Percentiles rank a stretch among this genome's conserved stretches.
Evolutionary conservation across 257 asterid genomes (phyloP).

Genomic region (Henckelia pumila): DNA sequence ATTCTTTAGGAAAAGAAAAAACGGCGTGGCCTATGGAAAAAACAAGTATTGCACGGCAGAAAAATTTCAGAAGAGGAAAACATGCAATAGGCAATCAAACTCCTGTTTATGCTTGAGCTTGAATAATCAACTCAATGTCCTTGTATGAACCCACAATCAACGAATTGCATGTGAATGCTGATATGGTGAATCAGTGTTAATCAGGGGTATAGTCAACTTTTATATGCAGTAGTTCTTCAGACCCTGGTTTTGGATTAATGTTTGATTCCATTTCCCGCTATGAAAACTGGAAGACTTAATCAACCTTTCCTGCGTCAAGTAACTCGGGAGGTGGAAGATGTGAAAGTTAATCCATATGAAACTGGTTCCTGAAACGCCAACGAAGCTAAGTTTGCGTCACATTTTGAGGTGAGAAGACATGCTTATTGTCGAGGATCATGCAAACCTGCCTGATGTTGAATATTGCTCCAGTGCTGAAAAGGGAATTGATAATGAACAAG

Average conservation of each 20-base stretch:
- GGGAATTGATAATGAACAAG: constrained; percentile 37
- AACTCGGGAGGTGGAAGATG: constrained; percentile 40
- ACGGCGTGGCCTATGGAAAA: too few relatives aligned
- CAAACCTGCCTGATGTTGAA: constrained; percentile 32
- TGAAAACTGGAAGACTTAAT: constrained; percentile 64
- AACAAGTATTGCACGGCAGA: too few relatives aligned
- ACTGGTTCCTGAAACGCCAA: constrained; percentile 31
- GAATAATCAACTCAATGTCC: background rate
- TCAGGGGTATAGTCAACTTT: constrained; percentile 13
- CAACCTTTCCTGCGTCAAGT: constrained; percentile 47
- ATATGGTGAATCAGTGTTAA: background rate
- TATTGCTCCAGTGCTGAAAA: constrained; percentile 34
- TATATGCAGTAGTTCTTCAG: constrained; percentile 14
- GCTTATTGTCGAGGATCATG: constrained; percentile 34
- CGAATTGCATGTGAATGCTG: constrained; percentile 4
- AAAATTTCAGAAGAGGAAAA: too few relatives aligned
- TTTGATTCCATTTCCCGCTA: constrained; percentile 20
- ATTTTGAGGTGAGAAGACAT: constrained; percentile 33
- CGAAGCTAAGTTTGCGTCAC: constrained; percentile 30
- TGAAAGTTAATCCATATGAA: constrained; percentile 29
- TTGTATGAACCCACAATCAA: background rate
- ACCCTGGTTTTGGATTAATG: constrained; percentile 17
- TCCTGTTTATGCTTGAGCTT: background rate
- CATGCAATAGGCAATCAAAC: too few relatives aligned
- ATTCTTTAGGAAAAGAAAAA: too few relatives aligned